phyloP scores from a whole-genome alignment of 2,329 filamentous ascomycete genomes.

The Neobulgaria alba region DNA sequence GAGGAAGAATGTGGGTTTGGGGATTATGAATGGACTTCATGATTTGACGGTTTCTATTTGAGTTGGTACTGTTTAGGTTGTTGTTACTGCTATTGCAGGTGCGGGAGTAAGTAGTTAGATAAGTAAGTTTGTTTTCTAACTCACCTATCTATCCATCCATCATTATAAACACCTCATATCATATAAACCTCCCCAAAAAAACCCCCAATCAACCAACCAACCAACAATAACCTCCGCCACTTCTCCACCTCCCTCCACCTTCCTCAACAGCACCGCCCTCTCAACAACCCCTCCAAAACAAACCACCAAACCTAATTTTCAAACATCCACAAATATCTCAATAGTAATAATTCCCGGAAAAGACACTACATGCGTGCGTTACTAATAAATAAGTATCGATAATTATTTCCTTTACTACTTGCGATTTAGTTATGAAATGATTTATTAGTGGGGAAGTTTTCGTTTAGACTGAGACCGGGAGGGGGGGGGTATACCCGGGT shows the following conservation, averaged over 20 bases:
- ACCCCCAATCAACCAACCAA: conserved; percentile 1
- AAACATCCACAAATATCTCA: conserved; percentile 55
- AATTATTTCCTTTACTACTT: background rate
- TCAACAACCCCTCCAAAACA: conserved; percentile 47
- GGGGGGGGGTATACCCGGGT: conserved; percentile 26
- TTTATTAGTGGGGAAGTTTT: conserved; percentile 33
- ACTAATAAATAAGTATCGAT: conserved; percentile 24
- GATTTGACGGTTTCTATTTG: conserved; percentile 41
- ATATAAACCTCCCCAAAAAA: background rate
- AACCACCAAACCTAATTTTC: conserved; percentile 45
- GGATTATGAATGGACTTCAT: conserved; percentile 54
- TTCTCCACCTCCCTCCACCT: too few species aligned
- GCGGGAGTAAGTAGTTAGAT: conserved; percentile 49
- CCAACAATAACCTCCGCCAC: too few species aligned
- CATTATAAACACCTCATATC: background rate
- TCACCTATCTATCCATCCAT: too few species aligned
- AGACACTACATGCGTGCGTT: conserved; percentile 42
- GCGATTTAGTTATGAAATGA: conserved; percentile 24
- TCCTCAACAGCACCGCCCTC: too few species aligned
- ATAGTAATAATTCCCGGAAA: conserved; percentile 48
- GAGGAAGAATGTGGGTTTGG: conserved; percentile 48
- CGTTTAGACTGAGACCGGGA: conserved; percentile 46
- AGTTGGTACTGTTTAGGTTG: conserved; percentile 51
- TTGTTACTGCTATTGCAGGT: conserved; percentile 55
- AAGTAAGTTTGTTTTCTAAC: background rate